Evolutionary conservation across 1,139 yeast species (phyloP).

Genomic region (Magnusiomyces sp.): DNA sequence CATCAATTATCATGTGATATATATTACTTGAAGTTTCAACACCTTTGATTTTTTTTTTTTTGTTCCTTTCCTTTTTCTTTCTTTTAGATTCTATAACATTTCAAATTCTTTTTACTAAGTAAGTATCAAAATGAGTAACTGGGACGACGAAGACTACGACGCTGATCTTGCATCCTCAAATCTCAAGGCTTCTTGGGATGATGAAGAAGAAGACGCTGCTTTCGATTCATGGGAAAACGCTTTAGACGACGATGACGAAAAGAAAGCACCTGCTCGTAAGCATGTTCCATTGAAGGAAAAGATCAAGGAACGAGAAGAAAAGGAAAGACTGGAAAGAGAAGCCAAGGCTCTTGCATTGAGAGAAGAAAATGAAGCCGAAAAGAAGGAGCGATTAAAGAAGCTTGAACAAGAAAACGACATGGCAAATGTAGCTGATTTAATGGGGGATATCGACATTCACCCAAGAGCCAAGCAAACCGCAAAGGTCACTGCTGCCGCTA

Average conservation of each 20-base stretch:
- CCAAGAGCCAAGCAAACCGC: conserved; percentile 34
- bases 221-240: conserved; percentile 75
- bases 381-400: conserved; percentile 62
- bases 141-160: conserved; percentile 66
- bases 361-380: conserved; percentile 41
- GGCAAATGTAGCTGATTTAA: conserved; percentile 86
- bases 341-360: conserved; percentile 29
- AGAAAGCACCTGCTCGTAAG: conserved; percentile 27
- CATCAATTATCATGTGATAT: too few relatives aligned
- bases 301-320: conserved; percentile 33
- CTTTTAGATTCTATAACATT: background rate
- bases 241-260: conserved; percentile 31
- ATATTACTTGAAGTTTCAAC: too few relatives aligned
- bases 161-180: conserved; percentile 61
- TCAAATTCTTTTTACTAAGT: background rate
- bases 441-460: conserved; percentile 61
- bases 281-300: conserved; percentile 31
- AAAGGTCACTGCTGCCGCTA: conserved; percentile 58
- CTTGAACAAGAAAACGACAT: conserved; percentile 82
- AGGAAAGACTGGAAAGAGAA: conserved; percentile 33
- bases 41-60: too few relatives aligned
- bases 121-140: background rate
- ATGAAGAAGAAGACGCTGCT: conserved; percentile 65
- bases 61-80: conserved; percentile 2
- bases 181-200: conserved; percentile 73